Percentiles rank a stretch among this genome's conserved stretches.
phyloP scores from a whole-genome alignment of 1,284 basidiomycete genomes.

The Ganoderma lingzhi region DNA sequence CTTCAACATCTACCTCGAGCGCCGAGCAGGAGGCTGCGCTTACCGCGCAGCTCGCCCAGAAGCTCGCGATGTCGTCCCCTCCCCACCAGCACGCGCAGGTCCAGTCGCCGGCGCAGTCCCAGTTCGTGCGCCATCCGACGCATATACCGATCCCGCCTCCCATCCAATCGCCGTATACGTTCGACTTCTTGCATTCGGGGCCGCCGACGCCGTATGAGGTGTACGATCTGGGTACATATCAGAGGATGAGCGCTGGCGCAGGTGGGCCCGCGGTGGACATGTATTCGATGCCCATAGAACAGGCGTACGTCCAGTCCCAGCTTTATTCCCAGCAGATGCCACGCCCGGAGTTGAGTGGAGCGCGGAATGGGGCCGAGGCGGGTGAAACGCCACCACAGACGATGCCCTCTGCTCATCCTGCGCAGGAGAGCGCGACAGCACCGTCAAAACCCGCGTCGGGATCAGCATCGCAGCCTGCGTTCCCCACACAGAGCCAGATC shows the following conservation, averaged over 20 bases:
- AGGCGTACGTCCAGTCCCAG: slow-evolving; percentile 12
- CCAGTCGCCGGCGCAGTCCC: slow-evolving; percentile 10
- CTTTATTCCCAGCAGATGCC: slow-evolving; percentile 6
- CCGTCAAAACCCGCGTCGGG: background rate
- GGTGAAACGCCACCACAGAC: background rate
- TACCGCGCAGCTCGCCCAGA: slow-evolving; percentile 26
- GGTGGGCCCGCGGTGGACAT: slow-evolving; percentile 4
- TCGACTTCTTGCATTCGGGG: slow-evolving; percentile 47
- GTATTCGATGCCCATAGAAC: slow-evolving; percentile 3
- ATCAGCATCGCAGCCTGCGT: background rate
- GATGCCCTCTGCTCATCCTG: background rate
- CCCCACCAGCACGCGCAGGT: slow-evolving; percentile 21
- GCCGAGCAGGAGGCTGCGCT: slow-evolving; percentile 15
- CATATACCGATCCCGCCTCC: slow-evolving; percentile 42
- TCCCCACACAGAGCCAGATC: background rate
- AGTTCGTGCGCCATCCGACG: slow-evolving; percentile 2
- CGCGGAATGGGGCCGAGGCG: background rate
- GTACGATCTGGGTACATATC: slow-evolving; percentile 38
- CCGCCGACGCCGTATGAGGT: slow-evolving; percentile 52
- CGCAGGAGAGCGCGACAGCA: background rate
- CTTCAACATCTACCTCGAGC: background rate
- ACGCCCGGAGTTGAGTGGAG: background rate
- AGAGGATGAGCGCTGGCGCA: slow-evolving; percentile 32
- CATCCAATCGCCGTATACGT: slow-evolving; percentile 38
- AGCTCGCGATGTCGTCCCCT: slow-evolving; percentile 22